Conservation (phyloP, 73 alveolate species). For the Urostyla sp. region DNA sequence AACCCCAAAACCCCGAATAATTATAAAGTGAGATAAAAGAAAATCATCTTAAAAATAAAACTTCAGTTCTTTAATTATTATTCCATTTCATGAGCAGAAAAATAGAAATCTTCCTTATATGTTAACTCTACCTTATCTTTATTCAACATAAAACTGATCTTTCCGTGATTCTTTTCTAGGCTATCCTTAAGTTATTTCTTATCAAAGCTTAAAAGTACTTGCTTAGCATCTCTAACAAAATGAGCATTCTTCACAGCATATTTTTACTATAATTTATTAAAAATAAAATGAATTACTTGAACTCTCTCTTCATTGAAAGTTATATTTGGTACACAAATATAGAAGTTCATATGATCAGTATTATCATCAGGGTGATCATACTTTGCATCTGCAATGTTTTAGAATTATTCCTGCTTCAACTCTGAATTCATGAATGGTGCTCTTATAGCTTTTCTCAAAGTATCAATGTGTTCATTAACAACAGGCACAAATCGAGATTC, state of each 20-base stretch:
- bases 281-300: too few species aligned
- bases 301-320: constrained; percentile 28
- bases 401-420: background rate
- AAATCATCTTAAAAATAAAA: too few species aligned
- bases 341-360: constrained; percentile 3
- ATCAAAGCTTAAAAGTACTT: constrained; percentile 25
- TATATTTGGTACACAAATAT: constrained; percentile 29
- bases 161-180: constrained; percentile 4
- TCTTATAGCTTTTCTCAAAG: constrained; percentile 20
- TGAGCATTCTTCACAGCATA: constrained; percentile 21
- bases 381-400: constrained; percentile 40
- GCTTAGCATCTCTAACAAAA: constrained; percentile 36
- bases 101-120: constrained; percentile 44
- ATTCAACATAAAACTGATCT: constrained; percentile 28
- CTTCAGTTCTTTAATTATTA: too few species aligned
- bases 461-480: background rate
- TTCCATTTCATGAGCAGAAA: constrained; percentile 18
- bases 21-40: too few species aligned
- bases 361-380: constrained; percentile 44
- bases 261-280: too few species aligned
- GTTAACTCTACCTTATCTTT: constrained; percentile 16
- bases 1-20: too few species aligned
- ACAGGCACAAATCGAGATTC: background rate
- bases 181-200: constrained; percentile 3
- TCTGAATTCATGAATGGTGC: constrained; percentile 23